Percentiles rank a stretch among this genome's conserved stretches.
These are phyloP conservation scores for Tephrocybe sp. DNA, from an alignment of 768 basidiomycete genomes.

Conservation along the genomic window DNA sequence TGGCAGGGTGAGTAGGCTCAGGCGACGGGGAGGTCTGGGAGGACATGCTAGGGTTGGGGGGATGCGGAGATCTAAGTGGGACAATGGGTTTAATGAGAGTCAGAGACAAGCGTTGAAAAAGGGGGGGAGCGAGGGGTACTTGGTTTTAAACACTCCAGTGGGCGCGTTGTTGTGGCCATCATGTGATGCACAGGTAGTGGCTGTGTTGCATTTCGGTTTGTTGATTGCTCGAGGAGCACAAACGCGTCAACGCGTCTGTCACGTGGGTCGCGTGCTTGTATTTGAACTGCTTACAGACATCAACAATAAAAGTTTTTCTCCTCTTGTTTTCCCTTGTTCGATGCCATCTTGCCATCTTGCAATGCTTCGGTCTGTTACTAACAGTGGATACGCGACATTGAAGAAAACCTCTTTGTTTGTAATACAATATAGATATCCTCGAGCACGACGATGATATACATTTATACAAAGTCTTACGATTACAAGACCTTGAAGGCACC, in stretches of 20 bases:
- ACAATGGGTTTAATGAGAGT: constrained; percentile 1
- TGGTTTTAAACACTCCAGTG: constrained; percentile 32
- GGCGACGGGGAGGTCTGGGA: constrained; percentile 26
- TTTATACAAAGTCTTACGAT: neutral
- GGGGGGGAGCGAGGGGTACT: constrained; percentile 5
- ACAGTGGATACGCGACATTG: no score
- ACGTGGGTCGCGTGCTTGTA: constrained; percentile 17
- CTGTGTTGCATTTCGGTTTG: constrained; percentile 42
- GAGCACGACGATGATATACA: neutral
- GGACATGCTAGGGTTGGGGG: constrained; percentile 22
- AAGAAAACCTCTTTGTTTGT: no score
- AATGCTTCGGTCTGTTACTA: no score
- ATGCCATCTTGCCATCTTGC: no score
- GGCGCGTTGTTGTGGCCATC: constrained; percentile 19
- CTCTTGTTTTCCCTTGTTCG: neutral
- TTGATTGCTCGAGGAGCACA: constrained; percentile 26
- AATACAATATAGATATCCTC: neutral
- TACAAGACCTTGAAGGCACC: constrained; percentile 56
- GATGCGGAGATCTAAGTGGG: neutral
- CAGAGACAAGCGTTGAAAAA: constrained; percentile 22
- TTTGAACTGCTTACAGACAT: no score
- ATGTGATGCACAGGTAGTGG: constrained; percentile 31
- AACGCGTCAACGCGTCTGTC: constrained; percentile 22
- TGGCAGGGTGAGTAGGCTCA: constrained; percentile 14
- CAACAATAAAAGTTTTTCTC: neutral